Conservation (phyloP, 176 grass and related monocot genomes). For the Musa schizocarpa region DNA sequence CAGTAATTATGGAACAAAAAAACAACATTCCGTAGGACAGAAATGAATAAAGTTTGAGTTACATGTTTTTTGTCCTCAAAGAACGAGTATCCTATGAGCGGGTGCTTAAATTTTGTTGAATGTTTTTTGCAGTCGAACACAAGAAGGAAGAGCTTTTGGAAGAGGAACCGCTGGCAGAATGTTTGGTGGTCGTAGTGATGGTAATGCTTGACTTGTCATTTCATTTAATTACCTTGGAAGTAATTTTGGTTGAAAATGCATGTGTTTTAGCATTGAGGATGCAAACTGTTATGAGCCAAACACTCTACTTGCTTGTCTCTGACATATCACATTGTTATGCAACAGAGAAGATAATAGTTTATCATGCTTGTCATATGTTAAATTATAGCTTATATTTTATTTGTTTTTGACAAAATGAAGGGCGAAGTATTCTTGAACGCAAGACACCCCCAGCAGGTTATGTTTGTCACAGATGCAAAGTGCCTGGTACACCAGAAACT, state of each 20-base stretch:
- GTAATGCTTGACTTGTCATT: conserved; percentile 34
- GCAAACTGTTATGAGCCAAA: background rate
- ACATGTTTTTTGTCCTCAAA: no score
- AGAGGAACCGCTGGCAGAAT: conserved; percentile 77
- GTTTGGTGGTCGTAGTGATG: conserved; percentile 71
- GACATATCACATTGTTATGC: background rate
- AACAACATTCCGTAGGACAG: background rate
- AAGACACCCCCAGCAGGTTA: conserved; percentile 80
- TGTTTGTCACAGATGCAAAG: conserved; percentile 91
- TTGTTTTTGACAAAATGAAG: conserved; percentile 36
- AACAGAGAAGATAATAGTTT: background rate
- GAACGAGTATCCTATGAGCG: no score
- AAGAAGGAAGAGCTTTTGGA: conserved; percentile 86
- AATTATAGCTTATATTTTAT: background rate
- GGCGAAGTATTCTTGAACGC: conserved; percentile 55
- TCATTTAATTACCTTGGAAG: conserved; percentile 11
- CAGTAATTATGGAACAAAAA: no score
- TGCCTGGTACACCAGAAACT: conserved; percentile 41
- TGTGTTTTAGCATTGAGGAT: background rate
- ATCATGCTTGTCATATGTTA: background rate
- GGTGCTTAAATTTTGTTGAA: background rate
- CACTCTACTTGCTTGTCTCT: background rate
- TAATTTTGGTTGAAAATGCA: background rate
- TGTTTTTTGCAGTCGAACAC: conserved; percentile 46
- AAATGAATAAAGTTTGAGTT: background rate